phyloP scores from a whole-genome alignment of 2,329 filamentous ascomycete genomes.

The Calonectria hawksworthii region DNA sequence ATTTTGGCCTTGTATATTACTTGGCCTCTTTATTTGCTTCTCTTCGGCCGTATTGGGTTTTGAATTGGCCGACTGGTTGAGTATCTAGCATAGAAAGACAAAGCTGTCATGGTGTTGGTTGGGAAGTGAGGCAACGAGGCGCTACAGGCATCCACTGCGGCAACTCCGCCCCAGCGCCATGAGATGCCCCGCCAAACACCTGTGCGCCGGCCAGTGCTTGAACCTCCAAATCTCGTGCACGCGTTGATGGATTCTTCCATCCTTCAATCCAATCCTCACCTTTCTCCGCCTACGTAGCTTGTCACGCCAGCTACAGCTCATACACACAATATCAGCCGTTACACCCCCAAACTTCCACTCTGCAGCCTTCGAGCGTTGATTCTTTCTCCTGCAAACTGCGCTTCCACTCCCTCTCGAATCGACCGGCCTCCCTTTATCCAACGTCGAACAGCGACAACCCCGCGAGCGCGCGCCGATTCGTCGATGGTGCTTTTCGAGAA shows the following conservation, averaged over 20 bases:
- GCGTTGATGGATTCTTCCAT: not conserved
- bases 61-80: not conserved
- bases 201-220: not conserved
- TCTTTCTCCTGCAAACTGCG: not conserved
- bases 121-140: not conserved
- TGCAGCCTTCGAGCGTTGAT: not conserved
- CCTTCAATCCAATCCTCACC: not conserved
- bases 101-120: not conserved
- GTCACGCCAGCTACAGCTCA: not conserved
- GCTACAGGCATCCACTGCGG: not conserved
- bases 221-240: not conserved
- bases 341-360: not conserved
- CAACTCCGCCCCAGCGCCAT: not conserved
- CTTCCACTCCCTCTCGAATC: not conserved
- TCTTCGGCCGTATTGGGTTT: not conserved
- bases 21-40: not conserved
- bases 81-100: no score
- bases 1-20: not conserved
- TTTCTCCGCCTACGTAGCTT: not conserved
- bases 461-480: not conserved
- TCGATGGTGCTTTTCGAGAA: constrained; percentile 33
- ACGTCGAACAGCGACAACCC: not conserved
- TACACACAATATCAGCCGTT: not conserved
- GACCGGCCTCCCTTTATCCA: not conserved
- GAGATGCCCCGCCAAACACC: constrained; percentile 8